phyloP scores from a whole-genome alignment of 306 rosid species.

The Pyrus pyrifolia region DNA sequence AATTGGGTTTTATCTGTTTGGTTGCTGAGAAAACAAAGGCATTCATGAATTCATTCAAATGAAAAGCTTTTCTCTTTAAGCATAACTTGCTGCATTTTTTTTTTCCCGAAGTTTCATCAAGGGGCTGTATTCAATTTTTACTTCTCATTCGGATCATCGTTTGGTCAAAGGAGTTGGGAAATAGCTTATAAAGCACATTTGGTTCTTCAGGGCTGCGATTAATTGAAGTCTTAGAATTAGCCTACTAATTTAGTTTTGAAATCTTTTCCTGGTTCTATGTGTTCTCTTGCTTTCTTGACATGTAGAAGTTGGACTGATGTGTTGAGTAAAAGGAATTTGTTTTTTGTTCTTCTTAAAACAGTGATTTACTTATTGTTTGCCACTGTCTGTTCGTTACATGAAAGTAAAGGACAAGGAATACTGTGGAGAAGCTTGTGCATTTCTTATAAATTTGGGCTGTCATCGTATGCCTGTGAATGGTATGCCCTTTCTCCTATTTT shows the following conservation, averaged over 20 bases:
- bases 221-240: too few species aligned
- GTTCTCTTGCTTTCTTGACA: background rate
- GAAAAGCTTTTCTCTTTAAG: too few species aligned
- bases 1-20: too few species aligned
- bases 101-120: too few species aligned
- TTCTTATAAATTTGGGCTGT: too few species aligned
- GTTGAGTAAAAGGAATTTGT: background rate
- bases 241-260: background rate
- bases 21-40: too few species aligned
- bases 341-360: too few species aligned
- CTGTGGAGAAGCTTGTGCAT: constrained; percentile 6
- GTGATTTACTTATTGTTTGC: background rate
- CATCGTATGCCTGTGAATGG: constrained; percentile 65
- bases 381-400: constrained; percentile 34
- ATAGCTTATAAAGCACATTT: background rate
- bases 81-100: too few species aligned
- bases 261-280: background rate
- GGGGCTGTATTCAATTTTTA: too few species aligned
- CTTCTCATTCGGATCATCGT: constrained; percentile 41
- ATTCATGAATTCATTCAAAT: too few species aligned
- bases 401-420: constrained; percentile 91
- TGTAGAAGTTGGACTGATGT: background rate
- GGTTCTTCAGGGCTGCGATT: background rate
- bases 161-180: constrained; percentile 69
- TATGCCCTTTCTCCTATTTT: constrained; percentile 15